Evolutionary conservation across 495 filamentous ascomycete genomes (phyloP), one percentile per base, ranked within the genome.

Genomic region (Astrothelium macrocarpum): DNA sequence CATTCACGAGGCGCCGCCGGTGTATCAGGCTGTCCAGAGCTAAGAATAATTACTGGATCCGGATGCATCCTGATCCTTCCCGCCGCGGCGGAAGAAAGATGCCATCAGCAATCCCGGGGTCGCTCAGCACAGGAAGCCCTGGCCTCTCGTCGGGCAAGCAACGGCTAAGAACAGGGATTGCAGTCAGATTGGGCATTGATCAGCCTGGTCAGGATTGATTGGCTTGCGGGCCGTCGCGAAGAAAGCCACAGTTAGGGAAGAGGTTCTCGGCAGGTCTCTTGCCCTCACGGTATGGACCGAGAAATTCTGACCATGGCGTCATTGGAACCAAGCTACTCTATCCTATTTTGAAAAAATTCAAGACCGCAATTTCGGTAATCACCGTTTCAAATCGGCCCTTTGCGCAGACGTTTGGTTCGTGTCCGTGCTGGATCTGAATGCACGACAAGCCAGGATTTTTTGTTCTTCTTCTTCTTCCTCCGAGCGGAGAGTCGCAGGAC

Each of bases 141-240:
- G 43, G 43, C n/a, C 18, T 14, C 43, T 49, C 18, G 49, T 56
- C 4, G 49, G 49, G 49, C 49, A 20, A 56, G 20, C 49, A 56
- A 56, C 49, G 49, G 49, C 49, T 26, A 1, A 56, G 1, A 29
- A 25, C 49, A 56, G 49, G 49, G 49, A 29, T 26, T 14, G 34
- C 23, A 11, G 5, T 56, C 49, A 56, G 49, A 56, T 56, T 56
- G 49, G 49, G 49, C 49, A 56, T 16, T 56, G 49, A 56, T 56
- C 49, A 56, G 49, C 49, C 49, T 29, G 26, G 9, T 29, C 23
- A 29, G 49, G 49, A 56, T 56, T 56, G 49, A 56, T 56, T 56
- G 49, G 49, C 49, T 56, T 56, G 49, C 49, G 49, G 49, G 49
- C 49, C 49, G 49, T 56, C 49, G 49, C 49, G 49, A 56, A 56